Base-by-base conservation (phyloP, 1,139 yeast species). In the Saccharomyces hybrid region DNA sequence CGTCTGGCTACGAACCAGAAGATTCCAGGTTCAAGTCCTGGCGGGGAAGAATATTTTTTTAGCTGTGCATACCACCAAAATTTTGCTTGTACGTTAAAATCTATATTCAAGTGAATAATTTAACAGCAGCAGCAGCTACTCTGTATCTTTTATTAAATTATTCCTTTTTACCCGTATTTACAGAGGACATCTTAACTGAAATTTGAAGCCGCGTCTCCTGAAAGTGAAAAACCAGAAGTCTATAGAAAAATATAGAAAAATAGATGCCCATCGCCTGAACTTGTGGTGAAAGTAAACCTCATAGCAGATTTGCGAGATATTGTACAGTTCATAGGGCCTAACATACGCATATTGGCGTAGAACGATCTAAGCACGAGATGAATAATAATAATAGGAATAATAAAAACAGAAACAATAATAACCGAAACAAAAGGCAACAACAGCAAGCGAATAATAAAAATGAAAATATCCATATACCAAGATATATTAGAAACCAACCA, bases 21-120 rank as follows among this genome's bases (percentile, higher is more conserved):
- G 90, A 84, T 83, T 84, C 89, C 88, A 84, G 91, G 90, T 85
- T 85, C 90, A 88, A 85, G 85, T 84, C 90, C 90, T 84, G 89
- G 89, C 85, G 90, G 88, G 90, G 90, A 84, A 84, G 90, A 78
- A 77, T 72, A 21, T 24, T 60, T 67, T 70, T 76, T 78, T 55
- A 32, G n/a, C n/a, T 12, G 38, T 4, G 6, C 26, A 5, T 24
- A 24, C 6, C 26, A 24, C 26, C 5, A 4, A 24, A 24, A 4
- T 24, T 24, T 1, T 24, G 26, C 26, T 24, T 24, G 2, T 6
- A 24, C 26, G 6, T 24, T 24, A 5, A 5, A 24, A 24, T 24
- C 26, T 24, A 24, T 24, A 4, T 1, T 24, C 26, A 24, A 24
- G 6, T 4, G 26, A 24, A 24, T 24, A 1, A 5, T 24, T 24